phyloP scores from a whole-genome alignment of 2,329 filamentous ascomycete species.

The Epichloe glyceriae region DNA sequence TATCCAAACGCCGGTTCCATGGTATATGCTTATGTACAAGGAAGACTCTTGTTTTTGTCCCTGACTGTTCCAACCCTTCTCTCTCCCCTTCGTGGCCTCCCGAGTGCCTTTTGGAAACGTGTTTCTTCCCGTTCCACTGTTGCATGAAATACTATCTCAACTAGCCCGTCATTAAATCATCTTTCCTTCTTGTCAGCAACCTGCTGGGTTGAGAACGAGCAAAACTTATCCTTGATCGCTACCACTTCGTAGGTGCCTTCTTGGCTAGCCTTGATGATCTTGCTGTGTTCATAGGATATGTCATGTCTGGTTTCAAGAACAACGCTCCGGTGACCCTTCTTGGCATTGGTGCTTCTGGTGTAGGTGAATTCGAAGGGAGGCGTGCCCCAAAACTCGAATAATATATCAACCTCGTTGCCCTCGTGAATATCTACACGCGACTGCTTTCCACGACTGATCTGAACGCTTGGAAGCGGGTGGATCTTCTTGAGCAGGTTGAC shows the following conservation, averaged over 20 bases:
- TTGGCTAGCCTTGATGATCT: constrained; percentile 73
- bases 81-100: constrained; percentile 26
- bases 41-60: constrained; percentile 18
- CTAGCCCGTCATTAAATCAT: background rate
- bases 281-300: constrained; percentile 65
- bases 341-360: constrained; percentile 76
- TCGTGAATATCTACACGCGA: constrained; percentile 89
- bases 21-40: constrained; percentile 15
- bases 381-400: constrained; percentile 90
- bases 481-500: constrained; percentile 72
- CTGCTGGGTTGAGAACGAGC: constrained; percentile 69
- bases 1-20: constrained; percentile 8
- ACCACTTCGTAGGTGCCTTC: constrained; percentile 98
- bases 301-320: constrained; percentile 89
- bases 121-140: constrained; percentile 11
- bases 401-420: constrained; percentile 82
- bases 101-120: constrained; percentile 11
- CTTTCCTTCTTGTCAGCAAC: constrained; percentile 31
- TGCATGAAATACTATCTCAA: background rate
- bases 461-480: constrained; percentile 83
- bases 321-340: constrained; percentile 61
- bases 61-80: background rate
- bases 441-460: constrained; percentile 72
- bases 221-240: constrained; percentile 86
- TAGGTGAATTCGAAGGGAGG: constrained; percentile 98